These are phyloP conservation scores for Peniophora sp. DNA, from an alignment of 1,284 basidiomycete species.

Conservation along the genomic window DNA sequence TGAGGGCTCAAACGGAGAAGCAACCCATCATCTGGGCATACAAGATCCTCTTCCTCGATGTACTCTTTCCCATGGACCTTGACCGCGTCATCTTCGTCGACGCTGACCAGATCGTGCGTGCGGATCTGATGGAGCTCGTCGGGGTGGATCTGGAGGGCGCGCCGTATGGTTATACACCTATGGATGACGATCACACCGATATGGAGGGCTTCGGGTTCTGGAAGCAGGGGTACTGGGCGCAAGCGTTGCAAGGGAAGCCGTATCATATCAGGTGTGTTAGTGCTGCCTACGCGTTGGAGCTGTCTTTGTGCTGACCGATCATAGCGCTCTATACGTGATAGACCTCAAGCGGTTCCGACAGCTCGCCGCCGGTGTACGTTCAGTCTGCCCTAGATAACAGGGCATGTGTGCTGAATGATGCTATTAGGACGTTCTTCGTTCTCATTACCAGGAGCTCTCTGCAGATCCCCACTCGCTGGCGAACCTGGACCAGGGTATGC, in stretches of 20 bases:
- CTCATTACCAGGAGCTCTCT: slow-evolving; percentile 88
- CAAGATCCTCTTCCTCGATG: slow-evolving; percentile 98
- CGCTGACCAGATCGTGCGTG: slow-evolving; percentile 93
- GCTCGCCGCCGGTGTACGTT: slow-evolving; percentile 75
- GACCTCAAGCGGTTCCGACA: slow-evolving; percentile 92
- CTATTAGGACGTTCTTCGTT: slow-evolving; percentile 77
- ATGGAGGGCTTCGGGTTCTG: slow-evolving; percentile 99
- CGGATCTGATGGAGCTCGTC: slow-evolving; percentile 91
- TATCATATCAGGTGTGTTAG: slow-evolving; percentile 87
- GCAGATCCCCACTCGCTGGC: slow-evolving; percentile 90
- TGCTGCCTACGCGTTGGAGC: no score
- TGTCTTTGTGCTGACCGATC: no score
- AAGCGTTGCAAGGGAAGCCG: slow-evolving; percentile 72
- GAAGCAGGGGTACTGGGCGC: slow-evolving; percentile 94
- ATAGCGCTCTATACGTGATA: slow-evolving; percentile 89
- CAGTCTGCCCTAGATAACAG: neutral
- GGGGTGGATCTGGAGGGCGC: slow-evolving; percentile 87
- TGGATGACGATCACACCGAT: slow-evolving; percentile 91
- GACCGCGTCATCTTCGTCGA: slow-evolving; percentile 99
- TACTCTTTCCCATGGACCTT: slow-evolving; percentile 96
- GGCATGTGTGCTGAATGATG: no score
- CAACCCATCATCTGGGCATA: slow-evolving; percentile 99
- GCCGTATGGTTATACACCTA: slow-evolving; percentile 93
- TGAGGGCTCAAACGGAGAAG: slow-evolving; percentile 92
- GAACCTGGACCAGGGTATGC: slow-evolving; percentile 86